Percentiles rank a stretch among this genome's conserved stretches.
phyloP scores from a whole-genome alignment of 2,329 filamentous ascomycete species.

The Penicillium sumatraense region DNA sequence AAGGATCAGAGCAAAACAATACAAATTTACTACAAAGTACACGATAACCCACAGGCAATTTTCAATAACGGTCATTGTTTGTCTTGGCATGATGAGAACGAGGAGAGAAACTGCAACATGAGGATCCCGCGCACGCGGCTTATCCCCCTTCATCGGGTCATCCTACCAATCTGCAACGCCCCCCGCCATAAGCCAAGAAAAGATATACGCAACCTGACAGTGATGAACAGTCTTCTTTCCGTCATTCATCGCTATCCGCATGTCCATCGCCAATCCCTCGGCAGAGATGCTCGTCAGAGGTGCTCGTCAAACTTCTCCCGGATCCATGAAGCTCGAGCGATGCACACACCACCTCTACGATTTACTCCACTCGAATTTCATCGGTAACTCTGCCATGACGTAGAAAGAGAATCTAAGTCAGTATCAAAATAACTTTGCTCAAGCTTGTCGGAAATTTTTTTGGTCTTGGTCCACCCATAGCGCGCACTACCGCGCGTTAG shows the following conservation, averaged over 20 bases:
- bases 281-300: neutral
- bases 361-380: neutral
- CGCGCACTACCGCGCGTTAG: slow-evolving; percentile 18
- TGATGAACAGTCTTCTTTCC: neutral
- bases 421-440: neutral
- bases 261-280: neutral
- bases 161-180: neutral
- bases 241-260: neutral
- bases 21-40: too few species aligned
- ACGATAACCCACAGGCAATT: too few species aligned
- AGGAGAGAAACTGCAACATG: neutral
- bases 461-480: slow-evolving; percentile 11
- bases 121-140: neutral
- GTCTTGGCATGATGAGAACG: neutral
- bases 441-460: slow-evolving; percentile 3
- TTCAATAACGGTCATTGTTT: neutral
- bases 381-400: neutral
- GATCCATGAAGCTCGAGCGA: neutral
- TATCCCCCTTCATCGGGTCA: neutral
- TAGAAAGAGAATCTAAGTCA: neutral
- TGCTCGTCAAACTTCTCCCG: neutral
- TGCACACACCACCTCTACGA: neutral
- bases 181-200: slow-evolving; percentile 12
- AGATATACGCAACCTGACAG: slow-evolving; percentile 13
- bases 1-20: neutral